Percentiles rank a stretch among this genome's conserved stretches.
phyloP scores from a whole-genome alignment of 192 early-diverging fungal genomes.

The Coemansia furcata region DNA sequence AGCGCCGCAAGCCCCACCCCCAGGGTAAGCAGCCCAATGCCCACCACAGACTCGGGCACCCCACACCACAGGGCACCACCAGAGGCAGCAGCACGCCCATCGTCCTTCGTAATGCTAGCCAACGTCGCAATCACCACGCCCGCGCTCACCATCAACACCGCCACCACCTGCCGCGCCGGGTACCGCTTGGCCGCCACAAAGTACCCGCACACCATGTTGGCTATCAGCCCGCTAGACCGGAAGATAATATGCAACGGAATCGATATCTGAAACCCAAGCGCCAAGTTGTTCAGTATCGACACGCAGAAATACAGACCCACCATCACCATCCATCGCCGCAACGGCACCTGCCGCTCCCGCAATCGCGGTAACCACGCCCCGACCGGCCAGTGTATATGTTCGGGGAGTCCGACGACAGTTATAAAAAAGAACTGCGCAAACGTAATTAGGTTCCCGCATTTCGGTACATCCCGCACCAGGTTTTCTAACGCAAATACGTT shows the following conservation, averaged over 20 bases:
- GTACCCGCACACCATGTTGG: slow-evolving; percentile 78
- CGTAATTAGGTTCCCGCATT: slow-evolving; percentile 76
- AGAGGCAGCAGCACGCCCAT: no score
- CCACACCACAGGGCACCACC: not conserved
- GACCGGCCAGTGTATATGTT: slow-evolving; percentile 51
- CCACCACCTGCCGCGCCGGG: slow-evolving; percentile 47
- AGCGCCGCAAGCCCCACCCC: slow-evolving; percentile 72
- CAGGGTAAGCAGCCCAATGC: slow-evolving; percentile 64
- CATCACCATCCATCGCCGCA: slow-evolving; percentile 68
- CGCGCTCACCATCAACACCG: slow-evolving; percentile 73
- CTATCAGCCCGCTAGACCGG: slow-evolving; percentile 75
- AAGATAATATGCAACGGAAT: slow-evolving; percentile 93
- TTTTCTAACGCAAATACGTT: slow-evolving; percentile 84
- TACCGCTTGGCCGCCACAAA: slow-evolving; percentile 64
- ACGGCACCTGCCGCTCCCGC: slow-evolving; percentile 62
- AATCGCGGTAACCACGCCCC: slow-evolving; percentile 52
- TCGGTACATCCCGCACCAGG: slow-evolving; percentile 60
- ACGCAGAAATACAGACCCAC: slow-evolving; percentile 77
- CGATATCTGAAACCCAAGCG: slow-evolving; percentile 75
- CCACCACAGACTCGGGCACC: slow-evolving; percentile 59
- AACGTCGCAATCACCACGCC: slow-evolving; percentile 75
- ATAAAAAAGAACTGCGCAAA: slow-evolving; percentile 81
- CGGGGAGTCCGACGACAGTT: slow-evolving; percentile 63
- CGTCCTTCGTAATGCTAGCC: slow-evolving; percentile 11
- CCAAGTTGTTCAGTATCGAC: slow-evolving; percentile 80